These are phyloP conservation scores for Tylopilus sp. DNA, from an alignment of 1,284 basidiomycete species.

Conservation along the genomic window DNA sequence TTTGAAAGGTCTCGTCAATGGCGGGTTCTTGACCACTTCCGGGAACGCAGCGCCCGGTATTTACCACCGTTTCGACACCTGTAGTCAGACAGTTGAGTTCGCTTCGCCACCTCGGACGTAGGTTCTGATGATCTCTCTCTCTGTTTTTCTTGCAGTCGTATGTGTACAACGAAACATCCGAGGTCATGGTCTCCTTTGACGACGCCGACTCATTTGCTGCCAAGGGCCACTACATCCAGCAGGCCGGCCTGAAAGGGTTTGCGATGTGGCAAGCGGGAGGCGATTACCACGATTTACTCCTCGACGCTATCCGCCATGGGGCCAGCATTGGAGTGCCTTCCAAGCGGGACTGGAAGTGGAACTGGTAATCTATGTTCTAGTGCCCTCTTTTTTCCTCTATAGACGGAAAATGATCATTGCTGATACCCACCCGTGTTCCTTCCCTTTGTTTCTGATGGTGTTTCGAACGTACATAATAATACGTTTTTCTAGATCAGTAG, in stretches of 20 bases:
- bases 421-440: no score
- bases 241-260: constrained; percentile 47
- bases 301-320: no score
- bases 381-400: no score
- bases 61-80: constrained; percentile 42
- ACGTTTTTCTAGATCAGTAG: no score
- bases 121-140: constrained; percentile 1
- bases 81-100: constrained; percentile 48
- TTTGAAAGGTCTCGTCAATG: constrained; percentile 41
- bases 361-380: no score
- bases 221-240: constrained; percentile 53
- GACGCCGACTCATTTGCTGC: constrained; percentile 46
- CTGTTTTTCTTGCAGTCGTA: constrained; percentile 43
- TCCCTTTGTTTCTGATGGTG: no score
- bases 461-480: no score
- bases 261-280: constrained; percentile 57
- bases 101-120: no score
- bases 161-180: constrained; percentile 40
- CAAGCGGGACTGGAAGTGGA: no score
- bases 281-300: constrained; percentile 47
- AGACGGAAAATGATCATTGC: no score
- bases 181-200: constrained; percentile 39
- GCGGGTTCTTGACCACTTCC: constrained; percentile 38
- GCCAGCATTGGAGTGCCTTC: no score
- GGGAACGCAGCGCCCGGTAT: constrained; percentile 40